Evolutionary conservation across 2,329 filamentous ascomycete species (phyloP).

Genomic region (Magnaporthales sp.): DNA sequence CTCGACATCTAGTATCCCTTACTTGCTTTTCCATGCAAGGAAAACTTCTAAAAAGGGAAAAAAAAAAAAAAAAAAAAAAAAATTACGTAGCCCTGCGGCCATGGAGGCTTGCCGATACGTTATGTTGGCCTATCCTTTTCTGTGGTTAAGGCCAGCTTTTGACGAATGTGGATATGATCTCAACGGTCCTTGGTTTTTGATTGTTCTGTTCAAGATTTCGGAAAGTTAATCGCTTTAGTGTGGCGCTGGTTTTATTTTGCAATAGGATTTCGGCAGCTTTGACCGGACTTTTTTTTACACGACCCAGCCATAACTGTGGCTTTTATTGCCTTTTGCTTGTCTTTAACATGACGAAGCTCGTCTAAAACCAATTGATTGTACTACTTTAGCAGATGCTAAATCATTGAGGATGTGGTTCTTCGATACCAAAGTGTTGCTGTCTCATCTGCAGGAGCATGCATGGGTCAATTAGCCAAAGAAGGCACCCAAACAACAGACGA

Average conservation of each 20-base stretch:
- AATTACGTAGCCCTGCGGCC: too few species aligned
- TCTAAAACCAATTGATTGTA: background rate
- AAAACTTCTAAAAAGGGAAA: background rate
- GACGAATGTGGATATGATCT: background rate
- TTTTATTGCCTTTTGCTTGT: background rate
- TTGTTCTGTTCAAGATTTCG: background rate
- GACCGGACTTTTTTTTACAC: background rate
- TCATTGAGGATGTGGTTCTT: too few species aligned
- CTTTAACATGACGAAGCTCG: background rate
- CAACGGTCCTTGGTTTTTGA: background rate
- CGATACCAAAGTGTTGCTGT: background rate
- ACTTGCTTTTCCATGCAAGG: background rate
- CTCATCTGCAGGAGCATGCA: background rate
- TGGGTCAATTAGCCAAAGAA: background rate
- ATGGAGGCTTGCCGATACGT: background rate
- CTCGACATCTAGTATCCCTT: background rate
- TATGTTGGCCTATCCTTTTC: background rate
- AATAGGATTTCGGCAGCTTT: background rate
- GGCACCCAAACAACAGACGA: background rate
- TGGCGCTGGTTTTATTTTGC: background rate
- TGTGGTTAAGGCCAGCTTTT: background rate
- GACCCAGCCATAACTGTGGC: background rate
- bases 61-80: too few species aligned
- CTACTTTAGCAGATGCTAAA: background rate
- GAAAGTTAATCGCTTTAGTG: background rate